A percentile compares a stretch with the other conserved stretches of the same genome.
phyloP scores from a whole-genome alignment of 768 basidiomycete genomes.

The Botryobasidium botryosum region DNA sequence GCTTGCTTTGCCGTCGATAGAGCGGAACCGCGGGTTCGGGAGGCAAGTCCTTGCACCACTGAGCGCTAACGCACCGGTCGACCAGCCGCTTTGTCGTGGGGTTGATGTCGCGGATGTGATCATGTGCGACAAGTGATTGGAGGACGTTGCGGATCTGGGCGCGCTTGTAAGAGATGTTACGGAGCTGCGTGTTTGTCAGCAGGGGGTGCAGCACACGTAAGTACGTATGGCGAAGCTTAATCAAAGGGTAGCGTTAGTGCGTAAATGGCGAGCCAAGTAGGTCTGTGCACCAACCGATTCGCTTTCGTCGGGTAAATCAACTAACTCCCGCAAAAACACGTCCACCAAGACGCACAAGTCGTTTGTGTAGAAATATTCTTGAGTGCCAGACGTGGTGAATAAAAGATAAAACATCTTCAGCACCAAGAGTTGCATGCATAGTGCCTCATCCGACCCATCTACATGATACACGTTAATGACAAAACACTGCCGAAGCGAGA shows the following conservation, averaged over 20 bases:
- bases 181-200: slow-evolving; percentile 84
- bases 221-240: slow-evolving; percentile 83
- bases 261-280: neutral
- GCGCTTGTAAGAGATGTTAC: slow-evolving; percentile 74
- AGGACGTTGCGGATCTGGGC: slow-evolving; percentile 72
- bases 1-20: too few species aligned
- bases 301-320: slow-evolving; percentile 81
- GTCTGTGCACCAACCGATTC: slow-evolving; percentile 52
- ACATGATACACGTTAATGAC: slow-evolving; percentile 6
- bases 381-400: slow-evolving; percentile 82
- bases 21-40: slow-evolving; percentile 20
- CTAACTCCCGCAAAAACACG: slow-evolving; percentile 89
- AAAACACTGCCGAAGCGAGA: neutral
- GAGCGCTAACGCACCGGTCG: slow-evolving; percentile 71
- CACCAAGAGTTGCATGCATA: slow-evolving; percentile 87
- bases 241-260: slow-evolving; percentile 1
- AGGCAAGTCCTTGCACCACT: slow-evolving; percentile 66
- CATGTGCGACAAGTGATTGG: slow-evolving; percentile 56
- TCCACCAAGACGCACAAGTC: slow-evolving; percentile 92
- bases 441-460: slow-evolving; percentile 79
- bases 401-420: slow-evolving; percentile 89
- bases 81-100: slow-evolving; percentile 84
- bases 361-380: slow-evolving; percentile 96
- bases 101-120: slow-evolving; percentile 63
- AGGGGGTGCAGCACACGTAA: slow-evolving; percentile 92